Evolutionary conservation across 345 rosid species (phyloP).

Genomic region (Hevea brasiliensis): DNA sequence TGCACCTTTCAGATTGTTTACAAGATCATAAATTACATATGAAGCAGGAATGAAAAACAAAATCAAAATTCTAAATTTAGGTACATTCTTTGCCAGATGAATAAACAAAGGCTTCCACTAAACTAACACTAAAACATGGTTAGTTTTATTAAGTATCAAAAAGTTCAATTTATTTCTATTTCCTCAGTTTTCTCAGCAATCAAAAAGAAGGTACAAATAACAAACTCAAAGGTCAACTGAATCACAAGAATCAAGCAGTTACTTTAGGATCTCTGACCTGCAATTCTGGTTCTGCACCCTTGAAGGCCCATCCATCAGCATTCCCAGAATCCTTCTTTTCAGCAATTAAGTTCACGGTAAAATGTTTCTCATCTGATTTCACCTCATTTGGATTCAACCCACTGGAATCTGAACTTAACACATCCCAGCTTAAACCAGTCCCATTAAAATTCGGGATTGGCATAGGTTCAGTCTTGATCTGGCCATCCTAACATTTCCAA

Average conservation of each 20-base stretch:
- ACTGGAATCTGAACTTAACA: background rate
- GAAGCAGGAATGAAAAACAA: background rate
- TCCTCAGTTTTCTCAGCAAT: background rate
- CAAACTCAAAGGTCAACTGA: background rate
- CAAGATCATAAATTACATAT: background rate
- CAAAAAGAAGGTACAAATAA: background rate
- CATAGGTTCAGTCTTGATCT: slow-evolving; percentile 10
- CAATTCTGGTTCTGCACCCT: slow-evolving; percentile 30
- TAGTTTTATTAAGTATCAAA: background rate
- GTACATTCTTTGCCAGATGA: background rate
- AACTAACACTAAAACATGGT: background rate
- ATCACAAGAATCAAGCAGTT: background rate
- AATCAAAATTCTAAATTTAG: background rate
- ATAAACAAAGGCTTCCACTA: background rate
- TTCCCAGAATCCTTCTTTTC: slow-evolving; percentile 23
- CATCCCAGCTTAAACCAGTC: slow-evolving; percentile 13
- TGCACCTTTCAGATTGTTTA: background rate
- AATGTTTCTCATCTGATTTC: slow-evolving; percentile 9
- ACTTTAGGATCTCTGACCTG: slow-evolving; percentile 7
- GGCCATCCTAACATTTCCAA: background rate
- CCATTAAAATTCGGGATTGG: background rate
- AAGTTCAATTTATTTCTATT: background rate
- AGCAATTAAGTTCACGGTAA: slow-evolving; percentile 6
- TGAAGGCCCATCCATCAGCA: slow-evolving; percentile 43
- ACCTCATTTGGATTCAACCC: slow-evolving; percentile 4